Conservation (phyloP, 208 protist species). For the Trichomonas tenax region DNA sequence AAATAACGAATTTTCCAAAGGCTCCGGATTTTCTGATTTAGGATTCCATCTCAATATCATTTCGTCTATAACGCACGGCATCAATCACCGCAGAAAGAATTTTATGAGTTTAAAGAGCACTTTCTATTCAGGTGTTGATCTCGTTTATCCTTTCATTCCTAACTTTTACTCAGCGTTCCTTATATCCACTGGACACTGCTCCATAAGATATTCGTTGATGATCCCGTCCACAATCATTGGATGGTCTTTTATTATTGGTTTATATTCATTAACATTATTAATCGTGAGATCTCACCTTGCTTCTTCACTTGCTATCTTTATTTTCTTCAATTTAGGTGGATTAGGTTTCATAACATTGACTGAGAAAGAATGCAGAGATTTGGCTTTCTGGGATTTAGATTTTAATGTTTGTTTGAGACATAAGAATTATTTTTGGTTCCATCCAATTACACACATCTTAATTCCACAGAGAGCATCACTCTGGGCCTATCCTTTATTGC, state of each 20-base stretch:
- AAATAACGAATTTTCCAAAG: not conserved
- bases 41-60: not conserved
- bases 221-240: not conserved
- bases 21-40: not conserved
- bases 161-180: not conserved
- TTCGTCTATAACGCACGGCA: not conserved
- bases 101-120: not conserved
- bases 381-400: not conserved
- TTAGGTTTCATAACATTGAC: not conserved
- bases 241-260: not conserved
- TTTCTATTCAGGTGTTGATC: not conserved
- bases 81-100: not conserved
- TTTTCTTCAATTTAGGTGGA: not conserved
- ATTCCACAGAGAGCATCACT: not conserved
- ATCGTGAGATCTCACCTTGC: not conserved
- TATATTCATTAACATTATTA: not conserved
- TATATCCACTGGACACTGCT: not conserved
- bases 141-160: not conserved
- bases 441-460: not conserved
- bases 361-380: not conserved
- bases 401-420: not conserved
- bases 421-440: not conserved
- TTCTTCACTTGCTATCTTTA: not conserved
- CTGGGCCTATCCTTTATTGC: not conserved
- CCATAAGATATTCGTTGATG: not conserved